phyloP scores from a whole-genome alignment of 73 alveolate species.

The Blepharisma japonicum region DNA sequence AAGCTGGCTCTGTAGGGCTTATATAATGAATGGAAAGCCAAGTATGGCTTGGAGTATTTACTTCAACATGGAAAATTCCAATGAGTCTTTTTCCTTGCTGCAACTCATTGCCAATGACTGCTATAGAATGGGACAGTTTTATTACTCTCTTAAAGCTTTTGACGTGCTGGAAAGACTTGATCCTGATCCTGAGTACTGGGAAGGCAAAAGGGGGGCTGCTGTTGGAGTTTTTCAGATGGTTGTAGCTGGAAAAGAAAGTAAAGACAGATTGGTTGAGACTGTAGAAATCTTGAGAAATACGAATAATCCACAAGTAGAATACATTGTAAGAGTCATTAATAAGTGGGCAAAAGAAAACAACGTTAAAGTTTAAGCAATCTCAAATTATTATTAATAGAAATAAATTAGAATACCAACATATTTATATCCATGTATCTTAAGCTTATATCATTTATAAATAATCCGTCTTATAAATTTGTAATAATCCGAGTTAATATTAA shows the following conservation, averaged over 20 bases:
- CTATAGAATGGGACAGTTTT: slow-evolving; percentile 98
- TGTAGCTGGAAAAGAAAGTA: slow-evolving; percentile 79
- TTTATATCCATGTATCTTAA: too few relatives aligned
- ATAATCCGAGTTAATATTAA: too few relatives aligned
- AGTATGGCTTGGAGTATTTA: slow-evolving; percentile 63
- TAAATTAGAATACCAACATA: too few relatives aligned
- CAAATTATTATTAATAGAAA: too few relatives aligned
- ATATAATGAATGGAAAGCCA: slow-evolving; percentile 94
- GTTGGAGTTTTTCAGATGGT: slow-evolving; percentile 90
- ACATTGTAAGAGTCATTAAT: slow-evolving; percentile 79
- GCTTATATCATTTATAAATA: too few relatives aligned
- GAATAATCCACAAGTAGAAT: slow-evolving; percentile 85
- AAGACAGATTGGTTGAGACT: slow-evolving; percentile 69
- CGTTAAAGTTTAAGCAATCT: slow-evolving; percentile 32
- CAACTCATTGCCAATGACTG: slow-evolving; percentile 96
- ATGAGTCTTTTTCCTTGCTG: slow-evolving; percentile 85
- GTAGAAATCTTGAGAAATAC: slow-evolving; percentile 81
- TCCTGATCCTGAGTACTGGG: slow-evolving; percentile 97
- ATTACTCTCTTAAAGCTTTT: slow-evolving; percentile 95
- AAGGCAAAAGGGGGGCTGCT: slow-evolving; percentile 86
- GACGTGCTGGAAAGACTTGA: slow-evolving; percentile 96
- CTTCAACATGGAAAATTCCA: slow-evolving; percentile 92
- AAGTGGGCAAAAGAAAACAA: slow-evolving; percentile 93
- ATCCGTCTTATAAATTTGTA: too few relatives aligned
- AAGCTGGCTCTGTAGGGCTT: slow-evolving; percentile 92